Base-by-base conservation (phyloP, 73 alveolate species). In the Paramecium sonneborni region DNA sequence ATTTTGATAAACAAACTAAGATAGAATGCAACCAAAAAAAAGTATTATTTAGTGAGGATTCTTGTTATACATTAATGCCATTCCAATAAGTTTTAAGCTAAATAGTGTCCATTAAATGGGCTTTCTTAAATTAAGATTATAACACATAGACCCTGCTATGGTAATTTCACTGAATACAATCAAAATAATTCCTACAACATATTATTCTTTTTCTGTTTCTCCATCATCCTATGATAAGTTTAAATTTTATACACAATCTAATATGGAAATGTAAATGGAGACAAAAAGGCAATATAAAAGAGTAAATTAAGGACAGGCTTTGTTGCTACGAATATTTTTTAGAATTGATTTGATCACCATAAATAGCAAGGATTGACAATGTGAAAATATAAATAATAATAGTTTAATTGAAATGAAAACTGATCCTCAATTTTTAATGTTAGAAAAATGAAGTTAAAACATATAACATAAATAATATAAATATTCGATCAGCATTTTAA, bases 101-200 rank as follows among this genome's bases (percentile, higher is more conserved):
- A 62, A 62, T 4, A 62, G 9, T 30, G 84, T 62, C 84, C 84
- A 62, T 30, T 30, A 30, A 4, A 62, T 62, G 7, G 84, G 1
- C 44, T 32, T 62, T 30, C 20, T 62, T 32, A 62, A 62, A 30
- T 62, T 21, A 26, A 11, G 24, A 62, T 62, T 62, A n/a, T 30
- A 12, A 62, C 39, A 62, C 84, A 62, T 30, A 1, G 84, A 62
- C 5, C 8, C 84, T 62, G 39, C 24, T 12, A 62, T 26, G 5
- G 24, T 30, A 30, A 62, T 62, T 62, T 62, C 84, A 62, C 84
- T 62, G 84, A 62, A 62, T 14, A 26, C 84, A 7, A 62, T 62
- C 11, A 62, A 32, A 12, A 32, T 12, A 5, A 62, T 62, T 62
- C 84, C 84, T 62, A 62, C 4, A 62, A 28, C 18, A 28, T 62